phyloP scores from a whole-genome alignment of 345 rosid species.

The Hypericum androsaemum region DNA sequence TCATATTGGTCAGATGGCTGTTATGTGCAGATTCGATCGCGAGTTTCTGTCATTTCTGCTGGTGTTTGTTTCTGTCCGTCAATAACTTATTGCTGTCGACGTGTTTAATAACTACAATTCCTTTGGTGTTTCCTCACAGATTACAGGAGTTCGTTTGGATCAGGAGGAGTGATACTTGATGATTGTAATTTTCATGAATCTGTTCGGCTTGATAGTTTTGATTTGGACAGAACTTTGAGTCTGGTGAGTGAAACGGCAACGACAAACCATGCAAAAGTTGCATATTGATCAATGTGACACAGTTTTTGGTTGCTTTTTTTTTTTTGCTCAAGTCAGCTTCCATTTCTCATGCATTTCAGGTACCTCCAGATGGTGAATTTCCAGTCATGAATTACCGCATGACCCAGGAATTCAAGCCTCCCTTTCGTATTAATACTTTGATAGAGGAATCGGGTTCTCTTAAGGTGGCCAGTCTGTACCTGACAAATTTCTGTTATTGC shows the following conservation, averaged over 20 bases:
- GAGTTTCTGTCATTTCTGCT: too few species aligned
- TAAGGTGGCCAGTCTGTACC: too few species aligned
- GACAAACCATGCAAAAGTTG: too few species aligned
- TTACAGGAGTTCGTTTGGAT: conserved; percentile 1
- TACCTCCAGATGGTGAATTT: conserved; percentile 1
- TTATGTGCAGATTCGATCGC: too few species aligned
- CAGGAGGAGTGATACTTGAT: not conserved
- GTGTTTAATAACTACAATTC: not conserved
- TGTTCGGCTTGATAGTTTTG: not conserved
- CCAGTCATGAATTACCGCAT: not conserved
- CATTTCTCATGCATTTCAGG: not conserved
- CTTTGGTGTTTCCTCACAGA: not conserved
- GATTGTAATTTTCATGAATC: conserved; percentile 2
- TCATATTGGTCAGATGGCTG: too few species aligned
- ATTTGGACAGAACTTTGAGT: not conserved
- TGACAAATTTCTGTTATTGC: too few species aligned
- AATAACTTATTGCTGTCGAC: not conserved
- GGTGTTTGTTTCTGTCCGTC: too few species aligned
- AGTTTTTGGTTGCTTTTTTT: too few species aligned
- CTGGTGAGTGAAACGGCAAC: not conserved
- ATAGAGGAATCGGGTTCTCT: not conserved
- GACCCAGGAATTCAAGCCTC: conserved; percentile 2
- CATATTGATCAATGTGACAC: too few species aligned
- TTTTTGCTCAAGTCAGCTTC: too few species aligned
- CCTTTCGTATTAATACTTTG: not conserved